phyloP scores from a whole-genome alignment of 2,329 filamentous ascomycete genomes.

The Orbilia javanica region DNA sequence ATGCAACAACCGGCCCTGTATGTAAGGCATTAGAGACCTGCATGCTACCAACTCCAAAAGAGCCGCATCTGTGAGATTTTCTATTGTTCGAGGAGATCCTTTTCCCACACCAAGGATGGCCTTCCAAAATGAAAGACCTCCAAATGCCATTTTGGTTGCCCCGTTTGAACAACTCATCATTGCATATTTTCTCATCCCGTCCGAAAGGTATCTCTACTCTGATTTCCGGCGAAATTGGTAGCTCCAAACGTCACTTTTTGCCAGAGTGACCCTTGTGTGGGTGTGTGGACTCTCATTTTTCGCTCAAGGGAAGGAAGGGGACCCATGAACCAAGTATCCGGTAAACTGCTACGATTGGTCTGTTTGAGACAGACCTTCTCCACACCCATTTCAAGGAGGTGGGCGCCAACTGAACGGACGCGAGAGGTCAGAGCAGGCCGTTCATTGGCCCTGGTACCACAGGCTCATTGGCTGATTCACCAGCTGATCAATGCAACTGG shows the following conservation, averaged over 20 bases:
- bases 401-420: conserved; percentile 58
- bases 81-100: background rate
- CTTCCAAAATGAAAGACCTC: conserved; percentile 22
- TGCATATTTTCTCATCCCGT: conserved; percentile 51
- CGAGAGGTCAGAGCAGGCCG: conserved; percentile 40
- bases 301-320: conserved; percentile 58
- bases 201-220: conserved; percentile 31
- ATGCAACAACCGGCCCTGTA: conserved; percentile 21
- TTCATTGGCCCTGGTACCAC: conserved; percentile 44
- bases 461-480: conserved; percentile 48
- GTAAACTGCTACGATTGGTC: conserved; percentile 55
- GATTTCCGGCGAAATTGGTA: conserved; percentile 34
- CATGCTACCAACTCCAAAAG: conserved; percentile 14
- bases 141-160: conserved; percentile 48
- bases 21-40: conserved; percentile 32
- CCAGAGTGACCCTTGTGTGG: conserved; percentile 29
- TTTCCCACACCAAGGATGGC: conserved; percentile 7
- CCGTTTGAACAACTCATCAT: conserved; percentile 57
- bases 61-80: conserved; percentile 29
- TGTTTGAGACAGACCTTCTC: conserved; percentile 45
- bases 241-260: conserved; percentile 55
- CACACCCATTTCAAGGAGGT: conserved; percentile 58
- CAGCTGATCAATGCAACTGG: conserved; percentile 56
- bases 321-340: conserved; percentile 59
- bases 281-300: conserved; percentile 42